Evolutionary conservation across 805 yeast species (phyloP), one percentile per base, ranked within the genome.

Genomic region (Zygosaccharomyces gambellarensis): DNA sequence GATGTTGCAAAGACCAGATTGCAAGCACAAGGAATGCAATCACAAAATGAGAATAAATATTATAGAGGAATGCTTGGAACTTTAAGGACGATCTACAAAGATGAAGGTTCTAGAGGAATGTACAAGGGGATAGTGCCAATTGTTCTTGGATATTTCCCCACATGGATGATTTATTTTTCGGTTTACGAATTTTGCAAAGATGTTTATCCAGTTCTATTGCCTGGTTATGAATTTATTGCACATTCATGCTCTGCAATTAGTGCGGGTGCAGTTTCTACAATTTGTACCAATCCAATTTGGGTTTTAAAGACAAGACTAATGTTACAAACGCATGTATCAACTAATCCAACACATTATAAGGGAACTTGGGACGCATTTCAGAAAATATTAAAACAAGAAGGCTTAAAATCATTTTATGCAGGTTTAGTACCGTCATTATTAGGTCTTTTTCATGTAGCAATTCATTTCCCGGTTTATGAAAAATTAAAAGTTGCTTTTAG

Each of bases 131-230:
- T 94, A 22, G 85, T 85, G 1, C 98, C 99, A n/a, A 89, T 92
- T 36, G 78, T 92, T 1, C 69, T 92, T 45, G 99, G 99, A 0
- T 94, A 94, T 68, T 82, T 94, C 59, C 99, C 99, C 12, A 89
- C 97, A 0, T 94, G 99, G 99, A 90, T 90, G 76, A 87, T 94
- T 42, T 94, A 94, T 65, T 94, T 94, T 69, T 78, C 92, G 6
- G 86, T 90, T 29, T 94, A 94, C 67, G 98, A 92, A 63, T 71
- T 77, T 48, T 83, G 90, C 25, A 90, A 90, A 64, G 61, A 67
- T 40, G 62, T 75, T 43, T 80, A 78, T 59, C 82, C 85, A 1
- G 51, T 49, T 2, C 52, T 75, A 23, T 68, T 77, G 39, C 54
- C 67, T 12, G 39, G 65, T 48, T 61, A 61, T 43, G 75, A 67